A percentile compares a stretch with the other conserved stretches of the same genome.
phyloP scores from a whole-genome alignment of 2,329 filamentous ascomycete species.

The Colletotrichum costaricense region DNA sequence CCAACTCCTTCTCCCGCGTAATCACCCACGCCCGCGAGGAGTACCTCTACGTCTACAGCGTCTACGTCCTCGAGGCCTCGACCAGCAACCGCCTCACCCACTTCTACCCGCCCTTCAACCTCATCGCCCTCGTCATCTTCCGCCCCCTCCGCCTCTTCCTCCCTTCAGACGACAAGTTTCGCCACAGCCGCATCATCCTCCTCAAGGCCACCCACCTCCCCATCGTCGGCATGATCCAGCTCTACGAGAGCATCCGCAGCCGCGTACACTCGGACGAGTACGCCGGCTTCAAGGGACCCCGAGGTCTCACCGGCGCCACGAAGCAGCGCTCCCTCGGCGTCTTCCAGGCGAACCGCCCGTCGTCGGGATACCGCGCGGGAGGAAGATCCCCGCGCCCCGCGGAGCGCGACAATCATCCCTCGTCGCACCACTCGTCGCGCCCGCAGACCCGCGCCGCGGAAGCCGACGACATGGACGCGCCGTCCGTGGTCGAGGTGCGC shows the following conservation, averaged over 20 bases:
- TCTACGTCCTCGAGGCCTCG: conserved; percentile 74
- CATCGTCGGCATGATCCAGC: conserved; percentile 75
- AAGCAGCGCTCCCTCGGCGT: conserved; percentile 37
- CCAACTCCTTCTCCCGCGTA: conserved; percentile 77
- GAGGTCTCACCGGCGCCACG: conserved; percentile 40
- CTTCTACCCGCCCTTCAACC: conserved; percentile 79
- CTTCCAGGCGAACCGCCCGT: conserved; percentile 39
- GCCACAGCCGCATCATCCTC: conserved; percentile 70
- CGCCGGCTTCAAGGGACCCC: conserved; percentile 61
- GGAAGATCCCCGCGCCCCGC: conserved; percentile 37
- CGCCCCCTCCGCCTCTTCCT: conserved; percentile 78
- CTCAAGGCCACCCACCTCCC: conserved; percentile 74
- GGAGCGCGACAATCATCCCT: not conserved
- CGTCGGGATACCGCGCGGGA: conserved; percentile 39
- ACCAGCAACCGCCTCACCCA: conserved; percentile 77
- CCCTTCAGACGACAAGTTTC: conserved; percentile 71
- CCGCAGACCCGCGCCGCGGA: conserved; percentile 35
- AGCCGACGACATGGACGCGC: conserved; percentile 50
- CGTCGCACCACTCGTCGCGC: conserved; percentile 26
- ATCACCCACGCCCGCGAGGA: conserved; percentile 76
- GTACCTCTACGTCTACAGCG: conserved; percentile 81
- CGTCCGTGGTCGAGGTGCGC: conserved; percentile 59
- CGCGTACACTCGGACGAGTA: conserved; percentile 55
- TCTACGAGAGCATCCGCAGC: conserved; percentile 69
- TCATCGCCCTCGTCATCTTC: conserved; percentile 78